Base-by-base conservation (phyloP, 371 early-diverging fungal species). In the Mucor indicus region DNA sequence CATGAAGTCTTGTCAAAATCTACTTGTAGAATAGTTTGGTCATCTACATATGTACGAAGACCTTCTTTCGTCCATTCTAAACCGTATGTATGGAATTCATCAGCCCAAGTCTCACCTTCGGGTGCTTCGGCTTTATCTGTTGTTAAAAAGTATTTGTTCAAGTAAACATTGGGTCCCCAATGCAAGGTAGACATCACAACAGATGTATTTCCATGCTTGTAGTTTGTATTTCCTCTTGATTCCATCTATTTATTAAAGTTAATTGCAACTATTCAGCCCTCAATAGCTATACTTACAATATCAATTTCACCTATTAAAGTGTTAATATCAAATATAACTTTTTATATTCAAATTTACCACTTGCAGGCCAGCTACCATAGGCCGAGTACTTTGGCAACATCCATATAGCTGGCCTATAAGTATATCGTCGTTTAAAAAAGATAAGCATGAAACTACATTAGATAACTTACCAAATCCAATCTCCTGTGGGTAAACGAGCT, bases 281-380 rank as follows among this genome's bases (percentile, higher is more conserved):
- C 31, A 30, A 20, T 15, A 36, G 15, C 17, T 23, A 17, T 43
- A 25, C 50, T 53, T 62, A 68, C 71, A 60, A 75, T 75, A 43
- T 75, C 75, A 49, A 75, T 75, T 45, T 75, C 74, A 43, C 71
- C 71, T 71, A 48, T 13, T 21, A 38, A 15, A 31, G 11, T n/a
- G 25, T 5, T 12, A 38, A 5, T 6, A 19, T 25, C 6, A 23
- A 21, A 24, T n/a, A 23, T 31, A 13, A 24, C 16, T 3, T 15
- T 11, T 21, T 29, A 16, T 16, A 17, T 41, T n/a, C 40, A 4
- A 6, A 31, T 12, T 79, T 81, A 60, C 87, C 84, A 46, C 77
- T 77, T 1, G 85, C 84, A 19, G 89, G 86, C 89, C 89, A 89
- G 19, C 52, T 39, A 19, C 87, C 89, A 53, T 89, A 89, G 3